Evolutionary conservation across 192 early-diverging fungal species (phyloP).

Genomic region (Pilaira anomala): DNA sequence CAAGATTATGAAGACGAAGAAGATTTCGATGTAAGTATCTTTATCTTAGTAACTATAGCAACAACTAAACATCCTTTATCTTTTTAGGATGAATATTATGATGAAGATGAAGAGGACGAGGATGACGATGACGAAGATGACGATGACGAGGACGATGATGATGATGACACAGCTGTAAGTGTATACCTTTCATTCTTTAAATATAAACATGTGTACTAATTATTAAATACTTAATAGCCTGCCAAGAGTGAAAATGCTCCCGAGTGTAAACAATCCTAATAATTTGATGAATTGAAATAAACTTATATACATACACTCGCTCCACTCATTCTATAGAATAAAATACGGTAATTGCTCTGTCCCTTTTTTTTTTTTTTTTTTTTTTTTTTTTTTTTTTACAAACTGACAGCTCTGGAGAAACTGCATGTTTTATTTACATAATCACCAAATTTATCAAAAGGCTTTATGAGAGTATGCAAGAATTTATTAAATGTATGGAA

Average conservation of each 20-base stretch:
- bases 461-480: too few relatives aligned
- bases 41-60: constrained; percentile 17
- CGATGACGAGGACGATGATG: constrained; percentile 45
- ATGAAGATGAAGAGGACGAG: constrained; percentile 46
- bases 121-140: constrained; percentile 15
- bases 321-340: too few relatives aligned
- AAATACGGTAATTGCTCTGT: too few relatives aligned
- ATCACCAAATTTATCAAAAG: too few relatives aligned
- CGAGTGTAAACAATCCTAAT: constrained; percentile 53
- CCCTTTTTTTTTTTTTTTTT: too few relatives aligned
- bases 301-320: background rate
- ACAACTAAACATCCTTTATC: constrained; percentile 60
- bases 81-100: constrained; percentile 50
- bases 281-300: background rate
- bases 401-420: too few relatives aligned
- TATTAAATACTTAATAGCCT: constrained; percentile 27
- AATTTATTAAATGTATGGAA: too few relatives aligned
- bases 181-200: background rate
- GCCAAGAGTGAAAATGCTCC: constrained; percentile 55
- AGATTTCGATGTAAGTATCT: constrained; percentile 40
- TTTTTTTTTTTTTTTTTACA: too few relatives aligned
- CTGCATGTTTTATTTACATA: too few relatives aligned
- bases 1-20: constrained; percentile 61
- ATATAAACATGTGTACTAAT: background rate
- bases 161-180: constrained; percentile 59